These are phyloP conservation scores for Lactifluus subvellereus DNA, from an alignment of 768 basidiomycete genomes.

Conservation along the genomic window DNA sequence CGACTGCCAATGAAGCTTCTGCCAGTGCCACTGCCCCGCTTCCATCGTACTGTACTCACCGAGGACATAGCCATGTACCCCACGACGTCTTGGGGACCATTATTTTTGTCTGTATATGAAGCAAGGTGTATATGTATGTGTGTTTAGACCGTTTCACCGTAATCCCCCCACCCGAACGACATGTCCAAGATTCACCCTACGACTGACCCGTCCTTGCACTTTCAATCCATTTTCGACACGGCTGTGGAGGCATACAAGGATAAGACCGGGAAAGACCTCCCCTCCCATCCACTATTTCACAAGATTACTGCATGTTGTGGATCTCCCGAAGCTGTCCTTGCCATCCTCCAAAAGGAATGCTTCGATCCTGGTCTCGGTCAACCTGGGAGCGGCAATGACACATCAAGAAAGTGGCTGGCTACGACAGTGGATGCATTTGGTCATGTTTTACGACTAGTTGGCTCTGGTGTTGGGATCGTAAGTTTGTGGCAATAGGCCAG, in stretches of 20 bases:
- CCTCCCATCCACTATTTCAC: background rate
- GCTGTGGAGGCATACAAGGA: background rate
- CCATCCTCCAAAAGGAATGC: background rate
- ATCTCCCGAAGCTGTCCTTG: background rate
- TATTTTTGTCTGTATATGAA: too few relatives aligned
- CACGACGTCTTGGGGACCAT: too few relatives aligned
- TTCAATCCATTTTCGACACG: background rate
- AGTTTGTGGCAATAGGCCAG: background rate
- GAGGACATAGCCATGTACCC: too few relatives aligned
- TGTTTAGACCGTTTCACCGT: too few relatives aligned
- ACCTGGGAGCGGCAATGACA: background rate
- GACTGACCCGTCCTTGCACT: too few relatives aligned
- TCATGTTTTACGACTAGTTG: too few relatives aligned
- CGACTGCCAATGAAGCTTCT: too few relatives aligned
- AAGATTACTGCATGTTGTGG: background rate
- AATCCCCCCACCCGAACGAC: too few relatives aligned
- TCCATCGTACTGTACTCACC: too few relatives aligned
- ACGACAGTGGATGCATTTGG: background rate
- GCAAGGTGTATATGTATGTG: too few relatives aligned
- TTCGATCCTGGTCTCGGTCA: background rate
- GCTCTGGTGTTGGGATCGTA: background rate
- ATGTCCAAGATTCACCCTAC: too few relatives aligned
- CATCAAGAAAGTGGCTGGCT: background rate
- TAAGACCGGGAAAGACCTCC: conserved; percentile 1
- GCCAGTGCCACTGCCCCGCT: too few relatives aligned